phyloP scores from a whole-genome alignment of 2,329 filamentous ascomycete species.

The Chlorencoelia australis region DNA sequence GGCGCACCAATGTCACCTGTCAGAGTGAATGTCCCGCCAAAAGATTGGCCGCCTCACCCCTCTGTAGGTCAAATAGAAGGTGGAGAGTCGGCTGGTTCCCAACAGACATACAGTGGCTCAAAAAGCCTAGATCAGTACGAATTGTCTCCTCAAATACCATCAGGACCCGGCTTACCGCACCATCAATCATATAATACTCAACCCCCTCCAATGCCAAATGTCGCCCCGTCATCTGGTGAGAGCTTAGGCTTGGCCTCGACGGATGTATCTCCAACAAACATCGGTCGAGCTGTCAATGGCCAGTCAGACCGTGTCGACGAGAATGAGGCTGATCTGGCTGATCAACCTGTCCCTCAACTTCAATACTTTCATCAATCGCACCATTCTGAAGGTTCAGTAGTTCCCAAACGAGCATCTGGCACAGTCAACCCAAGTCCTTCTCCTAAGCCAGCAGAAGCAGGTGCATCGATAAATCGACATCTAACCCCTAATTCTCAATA shows the following conservation, averaged over 20 bases:
- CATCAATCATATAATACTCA: conserved; percentile 19
- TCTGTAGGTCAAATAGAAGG: conserved; percentile 43
- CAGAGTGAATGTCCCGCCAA: conserved; percentile 42
- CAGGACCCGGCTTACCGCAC: conserved; percentile 22
- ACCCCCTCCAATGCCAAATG: too few species aligned
- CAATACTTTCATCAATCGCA: conserved; percentile 48
- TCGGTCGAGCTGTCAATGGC: conserved; percentile 1
- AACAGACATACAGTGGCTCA: conserved; percentile 12
- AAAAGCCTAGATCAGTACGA: conserved; percentile 10
- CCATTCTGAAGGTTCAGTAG: conserved; percentile 32
- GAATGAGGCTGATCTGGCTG: conserved; percentile 11
- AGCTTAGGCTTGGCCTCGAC: conserved; percentile 16
- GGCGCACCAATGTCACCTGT: conserved; percentile 47
- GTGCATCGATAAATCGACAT: conserved; percentile 46
- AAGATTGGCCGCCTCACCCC: conserved; percentile 41
- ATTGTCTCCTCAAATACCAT: conserved; percentile 5
- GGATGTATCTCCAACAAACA: conserved; percentile 12
- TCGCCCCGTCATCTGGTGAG: conserved; percentile 22
- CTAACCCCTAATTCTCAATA: conserved; percentile 47
- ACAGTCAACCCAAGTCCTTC: conserved; percentile 11
- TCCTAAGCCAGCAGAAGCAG: conserved; percentile 33
- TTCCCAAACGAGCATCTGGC: conserved; percentile 9
- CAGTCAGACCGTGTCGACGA: conserved; percentile 17
- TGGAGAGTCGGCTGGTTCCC: conserved; percentile 3
- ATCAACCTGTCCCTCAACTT: conserved; percentile 39